Conservation (phyloP, 768 basidiomycete species). For the Mycena polygramma region DNA sequence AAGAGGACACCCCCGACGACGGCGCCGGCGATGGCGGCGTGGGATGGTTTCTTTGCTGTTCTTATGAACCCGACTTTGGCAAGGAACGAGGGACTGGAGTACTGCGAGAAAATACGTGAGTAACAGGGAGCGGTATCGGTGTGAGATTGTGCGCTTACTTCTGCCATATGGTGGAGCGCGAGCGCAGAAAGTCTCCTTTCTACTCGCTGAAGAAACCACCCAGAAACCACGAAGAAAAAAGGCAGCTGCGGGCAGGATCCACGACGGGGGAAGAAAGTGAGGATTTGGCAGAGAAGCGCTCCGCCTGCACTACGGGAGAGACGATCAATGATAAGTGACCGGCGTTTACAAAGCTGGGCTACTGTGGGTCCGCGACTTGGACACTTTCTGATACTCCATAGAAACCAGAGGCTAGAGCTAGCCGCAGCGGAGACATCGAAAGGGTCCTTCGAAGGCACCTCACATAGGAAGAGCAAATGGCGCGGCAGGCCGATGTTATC, state of each 20-base stretch:
- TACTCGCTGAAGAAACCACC: too few relatives aligned
- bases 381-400: not conserved
- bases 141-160: too few relatives aligned
- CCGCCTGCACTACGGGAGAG: not conserved
- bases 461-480: too few relatives aligned
- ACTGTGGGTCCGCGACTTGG: not conserved
- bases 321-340: not conserved
- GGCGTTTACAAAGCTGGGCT: not conserved
- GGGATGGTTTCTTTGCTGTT: not conserved
- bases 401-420: too few relatives aligned
- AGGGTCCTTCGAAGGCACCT: too few relatives aligned
- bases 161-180: too few relatives aligned
- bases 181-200: too few relatives aligned
- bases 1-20: not conserved
- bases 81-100: not conserved
- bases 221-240: not conserved
- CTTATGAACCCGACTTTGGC: not conserved
- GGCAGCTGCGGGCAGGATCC: not conserved
- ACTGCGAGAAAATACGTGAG: too few relatives aligned
- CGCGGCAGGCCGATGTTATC: too few relatives aligned
- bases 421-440: too few relatives aligned
- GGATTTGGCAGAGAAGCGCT: not conserved
- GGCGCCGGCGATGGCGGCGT: not conserved
- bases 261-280: not conserved
- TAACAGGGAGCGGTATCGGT: too few relatives aligned